Base-by-base conservation (phyloP, 805 yeast genomes). In the Candida argentea region DNA sequence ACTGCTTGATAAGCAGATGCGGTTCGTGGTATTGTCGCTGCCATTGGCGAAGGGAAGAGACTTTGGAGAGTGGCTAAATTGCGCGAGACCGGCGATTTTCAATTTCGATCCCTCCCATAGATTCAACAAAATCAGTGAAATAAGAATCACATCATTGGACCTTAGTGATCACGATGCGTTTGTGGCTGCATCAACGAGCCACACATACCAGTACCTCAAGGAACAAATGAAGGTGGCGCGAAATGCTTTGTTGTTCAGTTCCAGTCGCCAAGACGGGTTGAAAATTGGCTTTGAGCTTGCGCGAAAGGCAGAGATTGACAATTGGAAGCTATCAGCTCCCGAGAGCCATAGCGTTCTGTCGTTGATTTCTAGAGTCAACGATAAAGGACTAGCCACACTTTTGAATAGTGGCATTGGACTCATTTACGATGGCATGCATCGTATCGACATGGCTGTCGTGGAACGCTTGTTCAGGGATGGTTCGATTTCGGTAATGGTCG, bases 31-130 rank as follows among this genome's bases (percentile, higher is more conserved):
- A 0, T 55, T 89, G 14, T 64, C 82, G 1, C 63, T 73, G 1
- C 73, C 94, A 2, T 48, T 89, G 22, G 73, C 91, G 0, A 81
- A 77, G 44, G 82, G 80, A 3, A 64, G 72, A 28, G 95, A 84
- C 38, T 52, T 87, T 33, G 89, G 82, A 1, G 83, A 78, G 30
- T 91, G 97, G 95, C 52, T 91, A 16, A 94, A 91, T 2, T 76
- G 80, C 15, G 40, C 65, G 1, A 77, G 73, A 41, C 57, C 52
- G 13, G 62, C 73, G 27, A 62, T 76, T 5, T 84, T 64, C 57
- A 86, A 85, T 42, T 86, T 80, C 46, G 66, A 73, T 11, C 76
- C 93, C 0, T 57, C 57, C 27, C 77, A 74, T 24, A 60, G 89
- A 32, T 55, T 60, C 6, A 46, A 55, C 24, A 73, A 81, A 3